phyloP scores from a whole-genome alignment of 139 green algal species.

The Chlorella sp. region DNA sequence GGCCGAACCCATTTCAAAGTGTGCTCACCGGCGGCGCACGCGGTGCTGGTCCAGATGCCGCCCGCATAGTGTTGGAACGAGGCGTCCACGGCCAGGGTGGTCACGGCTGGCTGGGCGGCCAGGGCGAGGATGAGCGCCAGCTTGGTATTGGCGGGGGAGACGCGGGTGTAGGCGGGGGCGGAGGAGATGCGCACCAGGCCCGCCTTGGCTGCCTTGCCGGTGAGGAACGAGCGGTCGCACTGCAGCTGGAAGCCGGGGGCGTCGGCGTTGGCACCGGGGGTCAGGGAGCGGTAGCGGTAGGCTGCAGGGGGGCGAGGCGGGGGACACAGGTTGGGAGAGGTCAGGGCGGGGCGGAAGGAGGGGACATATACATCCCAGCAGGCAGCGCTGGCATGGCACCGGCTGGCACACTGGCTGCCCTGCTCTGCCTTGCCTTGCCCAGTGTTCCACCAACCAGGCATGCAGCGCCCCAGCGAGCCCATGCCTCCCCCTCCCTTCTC shows the following conservation, averaged over 20 bases:
- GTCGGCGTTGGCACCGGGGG: background rate
- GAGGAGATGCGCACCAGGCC: background rate
- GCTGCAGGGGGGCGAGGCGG: background rate
- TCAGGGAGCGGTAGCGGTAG: slow-evolving; percentile 7
- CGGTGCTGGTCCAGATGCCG: slow-evolving; percentile 2
- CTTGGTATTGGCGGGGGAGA: background rate
- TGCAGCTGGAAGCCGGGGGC: background rate
- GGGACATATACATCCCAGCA: background rate
- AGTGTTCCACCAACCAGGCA: background rate
- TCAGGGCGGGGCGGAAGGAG: background rate
- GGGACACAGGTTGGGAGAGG: too few species aligned
- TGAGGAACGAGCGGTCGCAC: slow-evolving; percentile 7
- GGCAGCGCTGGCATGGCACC: background rate
- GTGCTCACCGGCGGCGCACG: background rate
- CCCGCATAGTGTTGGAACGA: slow-evolving; percentile 27
- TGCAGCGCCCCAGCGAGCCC: too few species aligned
- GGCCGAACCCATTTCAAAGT: background rate
- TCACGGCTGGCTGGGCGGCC: slow-evolving; percentile 6
- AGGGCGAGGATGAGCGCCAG: background rate
- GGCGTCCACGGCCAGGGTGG: slow-evolving; percentile 9
- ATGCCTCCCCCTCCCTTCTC: too few species aligned
- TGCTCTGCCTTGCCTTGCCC: background rate
- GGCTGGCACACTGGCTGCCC: background rate
- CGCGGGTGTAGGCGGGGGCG: background rate
- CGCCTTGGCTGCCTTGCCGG: background rate